Base-by-base conservation (phyloP, 1,139 yeast genomes). In the Lodderomyces jiufengensis region DNA sequence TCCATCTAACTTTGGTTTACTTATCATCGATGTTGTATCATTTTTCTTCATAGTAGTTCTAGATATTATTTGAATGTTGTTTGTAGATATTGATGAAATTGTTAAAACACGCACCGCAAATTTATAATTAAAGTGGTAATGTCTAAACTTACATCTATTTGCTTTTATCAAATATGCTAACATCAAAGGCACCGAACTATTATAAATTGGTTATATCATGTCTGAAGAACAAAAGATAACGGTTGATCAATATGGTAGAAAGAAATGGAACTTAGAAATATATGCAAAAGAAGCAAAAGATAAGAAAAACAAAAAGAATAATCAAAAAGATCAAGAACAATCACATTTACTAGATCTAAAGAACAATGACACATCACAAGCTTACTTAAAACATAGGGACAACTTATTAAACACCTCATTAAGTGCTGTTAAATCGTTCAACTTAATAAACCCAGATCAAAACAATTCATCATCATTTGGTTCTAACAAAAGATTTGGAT, bases 191-290 rank as follows among this genome's bases (percentile, higher is more conserved):
- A n/a, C n/a, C n/a, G n/a, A n/a, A n/a, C n/a, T n/a, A n/a, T n/a
- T n/a, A n/a, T n/a, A n/a, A n/a, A n/a, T n/a, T n/a, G n/a, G n/a
- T n/a, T n/a, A 18, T 5, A 18, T 7, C 20, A 41, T 33, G 40
- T 9, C 40, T n/a, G 26, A 37, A 4, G 33, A 29, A 5, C 45
- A 41, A 8, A 55, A 54, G 36, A 39, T 44, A 18, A 36, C 54
- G 18, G 50, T 57, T 4, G 76, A 70, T 42, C 73, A 67, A 44
- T 80, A 76, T 51, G 90, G 88, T 1, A 62, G 90, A 42, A 69
- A 77, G 43, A 70, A 78, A 8, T 84, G 94, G 94, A 76, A 84
- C 47, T 70, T 73, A 23, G 82, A 79, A 12, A 83, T 76, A 22
- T 82, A 80, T 46, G 79, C 74, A 2, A 52, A 66, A 33, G 66